Evolutionary conservation across 164 flowering plant genomes (phyloP).

Genomic region (Annona squamosa): DNA sequence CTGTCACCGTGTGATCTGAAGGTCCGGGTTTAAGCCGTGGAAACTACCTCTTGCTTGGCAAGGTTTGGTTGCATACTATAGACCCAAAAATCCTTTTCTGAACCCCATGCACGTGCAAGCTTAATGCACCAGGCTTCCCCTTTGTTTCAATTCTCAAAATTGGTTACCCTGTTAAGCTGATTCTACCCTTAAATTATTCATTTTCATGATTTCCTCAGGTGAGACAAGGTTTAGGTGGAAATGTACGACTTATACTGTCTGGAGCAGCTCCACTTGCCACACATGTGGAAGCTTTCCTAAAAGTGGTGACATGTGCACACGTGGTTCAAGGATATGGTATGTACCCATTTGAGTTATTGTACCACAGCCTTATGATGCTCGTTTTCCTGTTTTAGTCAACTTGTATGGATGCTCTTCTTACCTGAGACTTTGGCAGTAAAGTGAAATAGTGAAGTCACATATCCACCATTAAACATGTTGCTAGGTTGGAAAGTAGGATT

Average conservation of each 20-base stretch:
- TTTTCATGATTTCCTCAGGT: conserved; percentile 36
- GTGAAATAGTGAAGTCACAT: no score
- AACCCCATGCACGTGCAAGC: no score
- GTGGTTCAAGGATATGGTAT: conserved; percentile 98
- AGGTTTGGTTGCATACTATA: no score
- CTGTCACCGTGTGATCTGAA: no score
- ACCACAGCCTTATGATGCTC: not conserved
- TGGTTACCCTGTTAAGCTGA: not conserved
- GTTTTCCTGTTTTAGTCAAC: not conserved
- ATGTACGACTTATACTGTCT: conserved; percentile 74
- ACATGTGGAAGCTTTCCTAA: conserved; percentile 72
- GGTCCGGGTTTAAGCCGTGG: no score
- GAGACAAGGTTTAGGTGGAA: conserved; percentile 89
- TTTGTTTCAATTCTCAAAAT: not conserved
- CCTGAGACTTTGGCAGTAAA: not conserved
- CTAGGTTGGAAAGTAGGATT: not conserved
- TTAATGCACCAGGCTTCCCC: no score
- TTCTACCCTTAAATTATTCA: not conserved
- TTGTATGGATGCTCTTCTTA: not conserved
- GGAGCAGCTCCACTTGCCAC: conserved; percentile 95
- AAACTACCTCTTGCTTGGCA: no score
- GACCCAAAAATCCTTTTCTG: no score
- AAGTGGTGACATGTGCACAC: conserved; percentile 89
- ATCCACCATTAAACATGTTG: not conserved
- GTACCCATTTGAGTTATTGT: conserved; percentile 2